Evolutionary conservation across 495 filamentous ascomycete genomes (phyloP).

Genomic region (Trichoderma virens): DNA sequence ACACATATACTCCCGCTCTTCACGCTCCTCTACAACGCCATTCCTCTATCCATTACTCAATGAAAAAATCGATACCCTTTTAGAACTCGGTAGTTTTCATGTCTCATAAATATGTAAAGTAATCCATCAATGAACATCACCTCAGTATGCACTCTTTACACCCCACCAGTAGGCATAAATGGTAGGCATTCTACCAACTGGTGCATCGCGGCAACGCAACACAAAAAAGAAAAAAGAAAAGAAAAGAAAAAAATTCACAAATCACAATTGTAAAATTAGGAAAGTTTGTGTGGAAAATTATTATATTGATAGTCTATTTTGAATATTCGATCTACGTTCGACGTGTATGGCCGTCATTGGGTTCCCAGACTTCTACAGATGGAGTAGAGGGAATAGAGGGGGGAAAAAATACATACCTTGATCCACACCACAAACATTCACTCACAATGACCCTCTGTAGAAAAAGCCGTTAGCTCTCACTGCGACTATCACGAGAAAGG

Average conservation of each 20-base stretch:
- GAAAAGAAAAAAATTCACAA: too few relatives aligned
- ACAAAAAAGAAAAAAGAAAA: too few relatives aligned
- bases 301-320: neutral
- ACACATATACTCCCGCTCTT: neutral
- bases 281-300: too few relatives aligned
- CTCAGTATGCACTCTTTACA: neutral
- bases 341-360: neutral
- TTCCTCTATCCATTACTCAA: neutral
- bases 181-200: too few relatives aligned
- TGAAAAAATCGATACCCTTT: neutral
- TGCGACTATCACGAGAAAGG: neutral
- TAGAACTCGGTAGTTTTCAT: neutral
- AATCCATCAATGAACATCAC: neutral
- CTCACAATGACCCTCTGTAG: neutral
- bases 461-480: conserved; percentile 1
- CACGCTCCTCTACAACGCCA: neutral
- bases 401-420: neutral
- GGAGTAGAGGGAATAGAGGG: neutral
- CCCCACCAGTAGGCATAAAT: neutral
- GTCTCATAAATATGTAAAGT: neutral
- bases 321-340: neutral
- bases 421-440: neutral
- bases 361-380: neutral
- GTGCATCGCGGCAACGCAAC: too few relatives aligned
- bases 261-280: too few relatives aligned